Base-by-base conservation (phyloP, 73 alveolate species). In the Uronychia setigera region DNA sequence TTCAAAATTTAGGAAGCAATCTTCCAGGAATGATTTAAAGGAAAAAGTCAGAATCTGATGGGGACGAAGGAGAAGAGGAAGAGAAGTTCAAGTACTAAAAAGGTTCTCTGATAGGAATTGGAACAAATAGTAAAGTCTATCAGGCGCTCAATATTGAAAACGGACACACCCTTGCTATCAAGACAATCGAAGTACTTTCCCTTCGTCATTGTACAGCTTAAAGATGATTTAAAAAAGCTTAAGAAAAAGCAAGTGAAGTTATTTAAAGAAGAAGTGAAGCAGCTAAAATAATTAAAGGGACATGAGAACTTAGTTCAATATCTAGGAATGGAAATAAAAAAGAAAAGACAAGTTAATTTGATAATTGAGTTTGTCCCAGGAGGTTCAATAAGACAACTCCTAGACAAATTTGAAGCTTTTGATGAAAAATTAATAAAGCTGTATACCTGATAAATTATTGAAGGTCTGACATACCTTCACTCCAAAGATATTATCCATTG, bases 61-160 rank as follows among this genome's bases (percentile, higher is more conserved):
- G 67, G 67, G 19, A 46, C 5, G 67, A 46, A 46, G 67, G 67
- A 46, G 79, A 34, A 1, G 79, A n/a, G 1, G 13, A n/a, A 14
- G 30, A 46, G 1, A 80, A 80, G 29, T 0, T 86, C 35, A 91
- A 84, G 1, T 90, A 85, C 80, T 33, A 46, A 13, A 74, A 77
- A 67, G 95, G 99, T n/a, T 94, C 96, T 31, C 88, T 93, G 35
- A 60, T 97, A 27, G 99, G 99, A 1, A 83, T 88, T 80, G 99
- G 99, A 0, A 93, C 99, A 1, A 96, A 91, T 92, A 99, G 99
- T 1, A 91, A 93, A 84, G 99, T 97, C 58, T 92, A 93, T 78
- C 93, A 96, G 88, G 97, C 97, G 35, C 83, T 97, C 58, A 93
- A 96, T 67, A 77, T 76, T 33, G 89, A 92, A 13, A 95, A 87